Evolutionary conservation across 2,329 filamentous ascomycete species (phyloP), one percentile per base, ranked within the genome.

Genomic region (Trichoderma sp.): DNA sequence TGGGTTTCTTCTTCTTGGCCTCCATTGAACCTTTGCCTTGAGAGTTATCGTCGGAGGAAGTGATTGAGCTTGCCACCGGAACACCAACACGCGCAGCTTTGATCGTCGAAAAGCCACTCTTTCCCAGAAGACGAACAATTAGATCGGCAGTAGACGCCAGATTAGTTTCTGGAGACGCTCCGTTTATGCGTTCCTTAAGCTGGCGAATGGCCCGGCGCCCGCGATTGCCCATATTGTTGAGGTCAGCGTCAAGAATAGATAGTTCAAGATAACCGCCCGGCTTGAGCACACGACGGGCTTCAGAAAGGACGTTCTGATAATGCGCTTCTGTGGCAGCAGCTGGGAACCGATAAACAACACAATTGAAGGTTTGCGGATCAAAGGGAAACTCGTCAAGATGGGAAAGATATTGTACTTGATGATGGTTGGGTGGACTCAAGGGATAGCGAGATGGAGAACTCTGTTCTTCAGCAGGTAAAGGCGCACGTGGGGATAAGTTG

Each of bases 241-340:
- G 85, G 75, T 96, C 92, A 13, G 93, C 84, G 71, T 96, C 92
- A 1, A 96, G 84, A 46, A 94, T 89, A 0, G 89, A 90, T 21
- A 94, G 81, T 78, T 96, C 92, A n/a, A 96, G 85, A 75, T 90
- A 91, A 0, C 92, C 92, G 13, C 91, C 91, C 0, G 92, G 91
- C 71, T 91, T 90, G 32, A 96, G 83, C 0, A 95, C 92, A 2
- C 92, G 89, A 64, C 91, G 91, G 69, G 90, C 89, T 78, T 96
- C 92, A 0, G 87, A 87, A 21, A 96, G 83, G 59, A 93, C 86
- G 75, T 90, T 90, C 69, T 88, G 86, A 75, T 93, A 92, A 70
- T 90, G 84, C 0, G 86, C 80, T 69, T 92, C 90, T 0, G 91
- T 87, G 0, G 89, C 87, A 0, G 89, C 91, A 0, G 87, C 81